Conservation (phyloP, 2,329 filamentous ascomycete genomes). For the Fusarium tanahbumbuense region DNA sequence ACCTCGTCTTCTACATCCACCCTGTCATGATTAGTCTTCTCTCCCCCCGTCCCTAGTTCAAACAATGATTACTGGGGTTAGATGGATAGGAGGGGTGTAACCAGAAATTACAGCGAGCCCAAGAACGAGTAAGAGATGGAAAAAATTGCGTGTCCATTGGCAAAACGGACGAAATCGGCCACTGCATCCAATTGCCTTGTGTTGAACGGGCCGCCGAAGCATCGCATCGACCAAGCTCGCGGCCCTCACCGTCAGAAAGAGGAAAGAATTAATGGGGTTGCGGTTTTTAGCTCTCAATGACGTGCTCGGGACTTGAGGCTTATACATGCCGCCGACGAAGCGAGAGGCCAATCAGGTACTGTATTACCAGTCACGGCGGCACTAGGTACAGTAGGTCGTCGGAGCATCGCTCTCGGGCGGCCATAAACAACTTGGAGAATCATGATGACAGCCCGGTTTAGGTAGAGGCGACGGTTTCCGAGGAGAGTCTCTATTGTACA, state of each 20-base stretch:
- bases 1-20: conserved; percentile 39
- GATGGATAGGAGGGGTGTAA: conserved; percentile 28
- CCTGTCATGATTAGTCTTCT: conserved; percentile 36
- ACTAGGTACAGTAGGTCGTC: conserved; percentile 35
- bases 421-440: conserved; percentile 13
- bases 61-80: conserved; percentile 33
- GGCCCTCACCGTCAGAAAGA: conserved; percentile 36
- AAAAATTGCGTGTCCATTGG: conserved; percentile 45
- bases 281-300: conserved; percentile 48
- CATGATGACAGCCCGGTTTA: conserved; percentile 23
- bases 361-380: conserved; percentile 19
- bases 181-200: conserved; percentile 26
- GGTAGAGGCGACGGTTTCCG: conserved; percentile 10
- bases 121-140: conserved; percentile 31
- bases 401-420: conserved; percentile 46
- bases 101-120: conserved; percentile 8
- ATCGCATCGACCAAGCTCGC: conserved; percentile 22
- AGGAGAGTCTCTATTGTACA: background rate
- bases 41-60: conserved; percentile 30
- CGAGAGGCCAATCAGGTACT: conserved; percentile 43
- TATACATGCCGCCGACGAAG: conserved; percentile 46
- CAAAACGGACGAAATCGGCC: conserved; percentile 41
- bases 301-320: conserved; percentile 51
- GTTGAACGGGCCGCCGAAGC: conserved; percentile 14
- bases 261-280: conserved; percentile 45